Conservation (phyloP, 2,329 filamentous ascomycete species). For the Cadophora luteo-olivacea region DNA sequence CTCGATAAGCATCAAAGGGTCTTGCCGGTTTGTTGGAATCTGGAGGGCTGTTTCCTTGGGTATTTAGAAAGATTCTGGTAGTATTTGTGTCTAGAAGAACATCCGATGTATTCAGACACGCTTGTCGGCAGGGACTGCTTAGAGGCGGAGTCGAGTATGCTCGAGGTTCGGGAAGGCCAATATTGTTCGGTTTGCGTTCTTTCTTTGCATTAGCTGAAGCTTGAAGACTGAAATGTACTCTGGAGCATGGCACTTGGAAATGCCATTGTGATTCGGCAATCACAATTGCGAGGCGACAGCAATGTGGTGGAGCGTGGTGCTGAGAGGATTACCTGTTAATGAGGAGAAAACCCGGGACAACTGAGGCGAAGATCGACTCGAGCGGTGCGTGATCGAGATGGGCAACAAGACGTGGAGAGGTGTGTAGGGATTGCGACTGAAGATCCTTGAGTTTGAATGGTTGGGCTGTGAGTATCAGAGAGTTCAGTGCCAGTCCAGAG, state of each 20-base stretch:
- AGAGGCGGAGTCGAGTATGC: background rate
- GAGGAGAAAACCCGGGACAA: conserved; percentile 11
- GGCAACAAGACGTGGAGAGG: conserved; percentile 15
- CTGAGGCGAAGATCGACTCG: conserved; percentile 20
- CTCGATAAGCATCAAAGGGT: background rate
- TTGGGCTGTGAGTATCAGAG: conserved; percentile 10
- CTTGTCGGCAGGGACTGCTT: background rate
- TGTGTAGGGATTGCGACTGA: conserved; percentile 10
- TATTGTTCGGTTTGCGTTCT: background rate
- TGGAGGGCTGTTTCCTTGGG: background rate
- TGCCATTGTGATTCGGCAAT: conserved; percentile 19
- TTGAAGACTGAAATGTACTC: background rate
- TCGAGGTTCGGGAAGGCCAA: background rate
- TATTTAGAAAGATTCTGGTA: background rate
- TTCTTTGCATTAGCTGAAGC: conserved; percentile 12
- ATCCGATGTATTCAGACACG: background rate
- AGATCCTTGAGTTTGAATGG: conserved; percentile 15
- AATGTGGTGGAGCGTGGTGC: conserved; percentile 12
- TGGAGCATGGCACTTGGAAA: background rate
- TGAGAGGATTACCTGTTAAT: conserved; percentile 23
- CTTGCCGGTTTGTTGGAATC: background rate
- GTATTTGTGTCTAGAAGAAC: background rate
- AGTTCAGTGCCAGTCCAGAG: conserved; percentile 2
- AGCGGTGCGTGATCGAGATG: conserved; percentile 22
- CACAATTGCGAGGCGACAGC: background rate